Conservation (phyloP, 495 filamentous ascomycete species). For the Penicillium arizonense region DNA sequence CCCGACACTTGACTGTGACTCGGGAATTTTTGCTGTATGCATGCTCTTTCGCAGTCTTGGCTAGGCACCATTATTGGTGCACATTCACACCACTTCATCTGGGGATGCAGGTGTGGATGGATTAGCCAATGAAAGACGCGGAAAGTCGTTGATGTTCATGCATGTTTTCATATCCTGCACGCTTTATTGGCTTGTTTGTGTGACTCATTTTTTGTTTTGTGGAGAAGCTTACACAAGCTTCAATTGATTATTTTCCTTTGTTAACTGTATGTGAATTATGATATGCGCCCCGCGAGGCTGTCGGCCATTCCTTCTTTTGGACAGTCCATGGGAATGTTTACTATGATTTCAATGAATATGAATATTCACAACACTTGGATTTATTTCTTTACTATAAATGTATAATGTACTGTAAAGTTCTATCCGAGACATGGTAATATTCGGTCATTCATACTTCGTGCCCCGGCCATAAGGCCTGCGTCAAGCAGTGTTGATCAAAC, state of each 20-base stretch:
- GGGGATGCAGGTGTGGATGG: not conserved
- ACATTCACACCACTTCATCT: not conserved
- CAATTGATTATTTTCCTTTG: not conserved
- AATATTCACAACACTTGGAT: no score
- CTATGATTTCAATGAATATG: no score
- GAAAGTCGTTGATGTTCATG: slow-evolving; percentile 12
- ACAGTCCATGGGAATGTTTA: no score
- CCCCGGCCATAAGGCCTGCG: no score
- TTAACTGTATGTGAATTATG: not conserved
- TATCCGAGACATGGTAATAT: no score
- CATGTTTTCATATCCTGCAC: slow-evolving; percentile 8
- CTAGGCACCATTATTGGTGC: slow-evolving; percentile 15
- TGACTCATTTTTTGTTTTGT: slow-evolving; percentile 17
- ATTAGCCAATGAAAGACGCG: slow-evolving; percentile 15
- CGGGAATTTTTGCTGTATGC: slow-evolving; percentile 1
- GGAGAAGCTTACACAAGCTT: slow-evolving; percentile 12
- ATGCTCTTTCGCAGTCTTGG: slow-evolving; percentile 10
- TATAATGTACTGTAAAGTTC: no score
- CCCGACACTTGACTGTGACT: slow-evolving; percentile 4
- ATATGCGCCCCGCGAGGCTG: slow-evolving; percentile 2
- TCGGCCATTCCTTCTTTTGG: not conserved
- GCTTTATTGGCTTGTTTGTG: slow-evolving; percentile 15
- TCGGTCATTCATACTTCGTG: no score
- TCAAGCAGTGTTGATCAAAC: no score
- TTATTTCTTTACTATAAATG: no score